Conservation (phyloP, 208 protist species). For the Angomonas ambiguus region DNA sequence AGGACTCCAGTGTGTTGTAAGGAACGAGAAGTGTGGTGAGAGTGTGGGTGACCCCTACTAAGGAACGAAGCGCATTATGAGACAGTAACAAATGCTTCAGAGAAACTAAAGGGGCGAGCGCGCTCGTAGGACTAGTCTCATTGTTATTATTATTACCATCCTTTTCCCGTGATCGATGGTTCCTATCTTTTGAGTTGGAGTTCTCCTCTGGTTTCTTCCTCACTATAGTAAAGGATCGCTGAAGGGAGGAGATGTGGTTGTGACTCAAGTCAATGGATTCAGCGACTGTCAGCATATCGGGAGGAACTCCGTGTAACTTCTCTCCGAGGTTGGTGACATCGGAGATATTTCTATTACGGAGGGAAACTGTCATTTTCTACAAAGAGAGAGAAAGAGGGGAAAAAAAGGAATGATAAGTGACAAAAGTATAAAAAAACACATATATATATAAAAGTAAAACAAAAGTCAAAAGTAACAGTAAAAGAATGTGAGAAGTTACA, state of each 20-base stretch:
- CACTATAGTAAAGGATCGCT: slow-evolving; percentile 13
- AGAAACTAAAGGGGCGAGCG: slow-evolving; percentile 8
- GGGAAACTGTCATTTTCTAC: slow-evolving; percentile 10
- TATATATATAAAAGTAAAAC: neutral
- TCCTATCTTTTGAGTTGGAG: neutral
- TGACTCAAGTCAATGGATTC: slow-evolving; percentile 22
- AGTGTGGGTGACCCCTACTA: slow-evolving; percentile 19
- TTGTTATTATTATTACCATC: slow-evolving; percentile 1
- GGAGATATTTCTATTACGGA: slow-evolving; percentile 13
- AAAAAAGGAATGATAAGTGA: neutral
- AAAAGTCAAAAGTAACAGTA: neutral
- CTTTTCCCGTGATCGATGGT: no score
- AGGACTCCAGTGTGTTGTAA: slow-evolving; percentile 24
- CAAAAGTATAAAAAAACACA: neutral
- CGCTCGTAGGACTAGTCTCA: slow-evolving; percentile 17
- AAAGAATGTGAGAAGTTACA: neutral
- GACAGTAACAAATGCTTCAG: slow-evolving; percentile 17
- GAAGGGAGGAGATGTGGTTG: slow-evolving; percentile 23
- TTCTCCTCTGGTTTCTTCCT: neutral
- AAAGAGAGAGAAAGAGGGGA: neutral
- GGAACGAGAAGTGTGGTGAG: slow-evolving; percentile 29
- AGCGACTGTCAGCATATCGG: slow-evolving; percentile 4
- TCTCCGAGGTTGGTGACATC: slow-evolving; percentile 9
- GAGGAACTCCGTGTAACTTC: slow-evolving; percentile 18
- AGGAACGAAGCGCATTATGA: slow-evolving; percentile 22